Base-by-base conservation (phyloP, 345 rosid genomes). In the Dovyalis caffra region DNA sequence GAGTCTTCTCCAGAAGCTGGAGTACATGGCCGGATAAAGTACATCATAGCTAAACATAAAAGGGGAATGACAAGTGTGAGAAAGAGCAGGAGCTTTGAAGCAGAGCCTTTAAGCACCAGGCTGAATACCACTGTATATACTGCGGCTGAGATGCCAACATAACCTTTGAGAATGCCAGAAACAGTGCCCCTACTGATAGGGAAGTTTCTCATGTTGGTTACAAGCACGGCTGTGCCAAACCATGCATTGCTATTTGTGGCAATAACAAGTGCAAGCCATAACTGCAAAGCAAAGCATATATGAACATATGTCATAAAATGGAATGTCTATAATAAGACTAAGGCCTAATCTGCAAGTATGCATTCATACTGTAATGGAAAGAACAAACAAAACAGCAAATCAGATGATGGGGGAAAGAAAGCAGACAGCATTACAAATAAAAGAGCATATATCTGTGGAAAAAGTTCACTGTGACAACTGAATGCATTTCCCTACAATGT, bases 191-290 rank as follows among this genome's bases (percentile, higher is more conserved):
- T 84, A 69, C 88, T 88, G 33, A 89, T 83, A 40, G 97, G 97
- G 73, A 94, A 94, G 84, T 93, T 93, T 87, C 92, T 88, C 98
- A 93, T 93, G 81, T 93, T 93, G 57, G 98, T 93, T 62, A 91
- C 97, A 23, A 93, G 89, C 78, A 91, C 92, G 53, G 95, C 92
- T 18, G 97, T 93, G 73, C 91, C 88, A 81, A 84, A 88, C 98
- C 98, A 93, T 53, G 97, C 90, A 79, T 83, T 89, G 79, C 98
- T 88, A 73, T 93, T 90, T 60, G 96, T 78, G 14, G 84, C 99
- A 43, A 95, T 64, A 74, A 77, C 86, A 28, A 91, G 90, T 32
- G 97, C 97, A 45, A 90, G 61, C 84, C 90, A 95, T 69, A 95
- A 78, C 99, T 95, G 89, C 83, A 73, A 72, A 73, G 64, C 72